These are phyloP conservation scores for Aspergillus novoparasiticus DNA, from an alignment of 2,329 filamentous ascomycete genomes.

Conservation along the genomic window DNA sequence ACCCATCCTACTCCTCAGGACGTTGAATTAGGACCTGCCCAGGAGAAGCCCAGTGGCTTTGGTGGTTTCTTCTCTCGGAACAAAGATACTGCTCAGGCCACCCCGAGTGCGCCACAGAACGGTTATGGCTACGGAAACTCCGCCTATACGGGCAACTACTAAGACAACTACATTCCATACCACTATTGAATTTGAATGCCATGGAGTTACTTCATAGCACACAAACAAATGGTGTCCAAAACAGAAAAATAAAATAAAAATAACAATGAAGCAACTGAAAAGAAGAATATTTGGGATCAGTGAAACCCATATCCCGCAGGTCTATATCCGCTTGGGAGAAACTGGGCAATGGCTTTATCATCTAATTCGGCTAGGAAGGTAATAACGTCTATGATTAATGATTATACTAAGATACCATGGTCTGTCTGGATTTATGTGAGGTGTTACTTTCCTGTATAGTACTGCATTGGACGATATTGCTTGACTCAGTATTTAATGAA, in stretches of 20 bases:
- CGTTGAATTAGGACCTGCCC: slow-evolving; percentile 32
- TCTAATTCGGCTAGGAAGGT: not conserved
- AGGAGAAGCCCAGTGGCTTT: slow-evolving; percentile 16
- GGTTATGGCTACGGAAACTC: slow-evolving; percentile 35
- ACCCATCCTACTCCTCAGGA: slow-evolving; percentile 43
- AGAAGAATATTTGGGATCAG: not conserved
- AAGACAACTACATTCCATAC: slow-evolving; percentile 1
- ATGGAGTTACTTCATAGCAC: not conserved
- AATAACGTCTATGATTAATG: slow-evolving; percentile 6
- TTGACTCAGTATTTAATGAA: not conserved
- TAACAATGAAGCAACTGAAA: not conserved
- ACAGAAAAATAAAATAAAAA: not conserved
- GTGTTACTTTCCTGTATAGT: slow-evolving; percentile 3
- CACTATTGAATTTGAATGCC: not conserved
- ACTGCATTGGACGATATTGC: not conserved
- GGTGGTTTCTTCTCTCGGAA: slow-evolving; percentile 27
- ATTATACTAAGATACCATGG: slow-evolving; percentile 9
- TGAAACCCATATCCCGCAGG: too few species aligned
- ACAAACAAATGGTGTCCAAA: not conserved
- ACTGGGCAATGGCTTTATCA: not conserved
- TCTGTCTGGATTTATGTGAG: not conserved
- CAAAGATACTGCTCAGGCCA: slow-evolving; percentile 17
- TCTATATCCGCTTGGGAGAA: not conserved
- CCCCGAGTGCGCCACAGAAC: slow-evolving; percentile 13
- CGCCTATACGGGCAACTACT: slow-evolving; percentile 36